phyloP scores from a whole-genome alignment of 345 rosid genomes.

The Physaria fendleri region DNA sequence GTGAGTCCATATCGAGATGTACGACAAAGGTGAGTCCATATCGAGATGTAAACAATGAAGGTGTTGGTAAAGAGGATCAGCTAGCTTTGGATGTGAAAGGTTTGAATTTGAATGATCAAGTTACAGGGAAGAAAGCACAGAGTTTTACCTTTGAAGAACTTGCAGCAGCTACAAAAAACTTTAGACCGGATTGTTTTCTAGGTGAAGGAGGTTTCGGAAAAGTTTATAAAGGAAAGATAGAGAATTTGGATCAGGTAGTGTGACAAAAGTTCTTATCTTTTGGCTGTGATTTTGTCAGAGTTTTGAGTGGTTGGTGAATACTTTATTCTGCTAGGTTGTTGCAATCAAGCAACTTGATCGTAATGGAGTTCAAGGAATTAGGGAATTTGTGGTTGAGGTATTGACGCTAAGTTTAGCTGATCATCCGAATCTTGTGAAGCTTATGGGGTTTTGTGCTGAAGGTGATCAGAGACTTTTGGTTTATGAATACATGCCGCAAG shows the following conservation, averaged over 20 bases:
- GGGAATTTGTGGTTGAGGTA: constrained; percentile 86
- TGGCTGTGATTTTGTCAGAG: constrained; percentile 1
- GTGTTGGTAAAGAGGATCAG: constrained; percentile 38
- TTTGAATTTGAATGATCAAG: constrained; percentile 42
- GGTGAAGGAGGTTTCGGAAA: constrained; percentile 94
- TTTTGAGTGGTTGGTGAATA: background rate
- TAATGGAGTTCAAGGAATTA: constrained; percentile 72
- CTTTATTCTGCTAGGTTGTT: constrained; percentile 42
- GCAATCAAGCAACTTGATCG: constrained; percentile 92
- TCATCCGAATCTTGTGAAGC: constrained; percentile 79
- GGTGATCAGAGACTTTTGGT: constrained; percentile 82
- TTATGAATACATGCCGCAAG: constrained; percentile 81
- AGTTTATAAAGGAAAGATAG: constrained; percentile 62
- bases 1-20: constrained; percentile 36
- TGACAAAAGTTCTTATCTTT: background rate
- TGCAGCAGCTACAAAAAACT: constrained; percentile 51
- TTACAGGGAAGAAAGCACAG: constrained; percentile 44
- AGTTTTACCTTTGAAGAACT: constrained; percentile 61
- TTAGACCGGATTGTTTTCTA: constrained; percentile 53
- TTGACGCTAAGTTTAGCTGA: constrained; percentile 66
- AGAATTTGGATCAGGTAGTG: constrained; percentile 46
- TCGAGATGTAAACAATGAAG: constrained; percentile 34
- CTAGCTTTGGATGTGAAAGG: constrained; percentile 40
- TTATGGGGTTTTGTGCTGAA: constrained; percentile 86
- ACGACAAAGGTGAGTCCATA: constrained; percentile 36